Evolutionary conservation across 306 rosid genomes (phyloP).

Genomic region (Lathyrus sativus): DNA sequence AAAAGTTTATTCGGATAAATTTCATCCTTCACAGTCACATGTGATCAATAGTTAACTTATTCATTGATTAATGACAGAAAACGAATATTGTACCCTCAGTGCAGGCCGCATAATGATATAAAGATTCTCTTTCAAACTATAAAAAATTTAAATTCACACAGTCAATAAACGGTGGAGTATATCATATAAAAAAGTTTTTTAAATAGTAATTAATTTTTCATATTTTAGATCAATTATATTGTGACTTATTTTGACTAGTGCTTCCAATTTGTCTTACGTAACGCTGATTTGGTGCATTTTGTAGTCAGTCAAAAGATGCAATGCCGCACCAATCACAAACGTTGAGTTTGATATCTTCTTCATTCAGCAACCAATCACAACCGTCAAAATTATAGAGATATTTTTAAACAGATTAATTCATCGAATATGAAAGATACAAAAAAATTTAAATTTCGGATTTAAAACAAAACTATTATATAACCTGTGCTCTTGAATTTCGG

Average conservation of each 20-base stretch:
- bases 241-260: neutral
- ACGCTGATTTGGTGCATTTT: neutral
- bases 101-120: slow-evolving; percentile 16
- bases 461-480: too few species aligned
- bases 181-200: too few species aligned
- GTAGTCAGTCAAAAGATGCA: neutral
- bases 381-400: slow-evolving; percentile 20
- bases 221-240: too few species aligned
- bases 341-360: slow-evolving; percentile 22
- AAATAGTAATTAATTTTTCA: too few species aligned
- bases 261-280: neutral
- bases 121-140: slow-evolving; percentile 26
- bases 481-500: too few species aligned
- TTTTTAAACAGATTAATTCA: too few species aligned
- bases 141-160: neutral
- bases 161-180: neutral
- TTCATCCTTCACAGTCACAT: slow-evolving; percentile 2
- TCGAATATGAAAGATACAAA: too few species aligned
- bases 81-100: slow-evolving; percentile 28
- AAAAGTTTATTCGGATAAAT: neutral
- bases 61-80: slow-evolving; percentile 36
- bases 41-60: slow-evolving; percentile 20
- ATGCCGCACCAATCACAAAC: slow-evolving; percentile 30
- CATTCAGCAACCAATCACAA: slow-evolving; percentile 31
- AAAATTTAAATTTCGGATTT: too few species aligned